phyloP scores from a whole-genome alignment of 352 stramenopile genomes.

The Phytophthora meadii region DNA sequence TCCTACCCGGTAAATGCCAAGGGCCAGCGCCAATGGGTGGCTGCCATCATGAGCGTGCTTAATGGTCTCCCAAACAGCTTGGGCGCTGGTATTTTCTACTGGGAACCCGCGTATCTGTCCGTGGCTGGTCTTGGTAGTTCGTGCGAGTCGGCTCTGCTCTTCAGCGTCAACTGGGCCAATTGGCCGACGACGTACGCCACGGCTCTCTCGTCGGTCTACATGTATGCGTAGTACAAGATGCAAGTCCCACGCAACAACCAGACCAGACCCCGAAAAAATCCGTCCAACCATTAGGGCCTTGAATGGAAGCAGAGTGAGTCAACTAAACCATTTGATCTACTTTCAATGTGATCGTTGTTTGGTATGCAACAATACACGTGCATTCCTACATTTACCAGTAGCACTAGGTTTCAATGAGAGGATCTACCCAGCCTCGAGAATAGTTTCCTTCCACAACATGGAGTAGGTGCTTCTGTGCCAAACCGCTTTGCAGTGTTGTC shows the following conservation, averaged over 20 bases:
- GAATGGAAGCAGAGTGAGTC: background rate
- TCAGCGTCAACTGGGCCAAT: slow-evolving; percentile 36
- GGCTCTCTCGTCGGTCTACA: slow-evolving; percentile 34
- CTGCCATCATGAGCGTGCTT: slow-evolving; percentile 32
- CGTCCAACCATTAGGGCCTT: background rate
- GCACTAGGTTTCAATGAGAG: no score
- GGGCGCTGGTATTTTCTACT: slow-evolving; percentile 43
- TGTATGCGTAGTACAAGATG: slow-evolving; percentile 17
- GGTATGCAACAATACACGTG: no score
- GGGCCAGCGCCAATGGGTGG: slow-evolving; percentile 36
- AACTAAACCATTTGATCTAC: no score
- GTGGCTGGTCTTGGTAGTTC: slow-evolving; percentile 31
- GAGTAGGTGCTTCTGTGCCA: background rate
- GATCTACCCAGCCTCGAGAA: no score
- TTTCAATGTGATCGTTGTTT: no score
- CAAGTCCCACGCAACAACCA: background rate
- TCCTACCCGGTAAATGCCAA: slow-evolving; percentile 31
- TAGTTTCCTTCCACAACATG: no score
- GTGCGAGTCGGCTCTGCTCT: slow-evolving; percentile 41
- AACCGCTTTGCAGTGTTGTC: slow-evolving; percentile 4
- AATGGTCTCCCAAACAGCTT: slow-evolving; percentile 29
- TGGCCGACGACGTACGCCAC: slow-evolving; percentile 31
- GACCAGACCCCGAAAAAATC: slow-evolving; percentile 1
- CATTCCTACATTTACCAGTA: no score
- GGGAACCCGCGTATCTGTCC: slow-evolving; percentile 38